A percentile compares a stretch with the other conserved stretches of the same genome.
Evolutionary conservation across 257 asterid species (phyloP).

Genomic region (Lavandula angustifolia): DNA sequence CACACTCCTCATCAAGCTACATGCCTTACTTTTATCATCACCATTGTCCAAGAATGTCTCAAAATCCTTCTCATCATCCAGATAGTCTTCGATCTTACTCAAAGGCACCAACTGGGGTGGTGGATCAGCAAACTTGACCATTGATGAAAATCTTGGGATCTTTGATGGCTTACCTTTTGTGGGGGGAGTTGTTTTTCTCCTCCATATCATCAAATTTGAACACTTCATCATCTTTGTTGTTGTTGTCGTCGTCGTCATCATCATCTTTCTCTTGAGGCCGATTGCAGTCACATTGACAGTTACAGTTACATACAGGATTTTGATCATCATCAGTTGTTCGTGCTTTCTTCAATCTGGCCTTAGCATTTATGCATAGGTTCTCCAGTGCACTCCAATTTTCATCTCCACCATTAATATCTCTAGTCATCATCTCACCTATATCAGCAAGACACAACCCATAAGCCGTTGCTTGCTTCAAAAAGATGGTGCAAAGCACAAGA

Average conservation of each 20-base stretch:
- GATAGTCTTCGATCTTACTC: constrained; percentile 19
- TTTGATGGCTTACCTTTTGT: constrained; percentile 17
- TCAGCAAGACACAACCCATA: constrained; percentile 79
- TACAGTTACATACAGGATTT: background rate
- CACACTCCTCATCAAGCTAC: constrained; percentile 63
- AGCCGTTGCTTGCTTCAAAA: constrained; percentile 65
- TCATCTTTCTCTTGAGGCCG: constrained; percentile 38
- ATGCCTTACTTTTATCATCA: constrained; percentile 32
- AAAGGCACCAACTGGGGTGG: constrained; percentile 3
- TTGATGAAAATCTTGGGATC: constrained; percentile 45
- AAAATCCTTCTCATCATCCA: constrained; percentile 20
- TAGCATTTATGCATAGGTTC: constrained; percentile 65
- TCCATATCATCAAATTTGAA: constrained; percentile 52
- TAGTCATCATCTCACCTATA: constrained; percentile 90
- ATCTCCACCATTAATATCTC: constrained; percentile 64
- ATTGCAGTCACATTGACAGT: background rate
- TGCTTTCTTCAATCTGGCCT: constrained; percentile 40
- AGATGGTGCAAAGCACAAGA: constrained; percentile 76
- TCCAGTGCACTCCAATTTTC: constrained; percentile 73
- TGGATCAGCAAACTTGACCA: constrained; percentile 37
- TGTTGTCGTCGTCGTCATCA: constrained; percentile 23
- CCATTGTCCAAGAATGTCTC: constrained; percentile 25
- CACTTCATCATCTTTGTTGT: constrained; percentile 34
- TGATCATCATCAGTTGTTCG: constrained; percentile 27
- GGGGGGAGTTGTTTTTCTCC: background rate